Base-by-base conservation (phyloP, 768 basidiomycete species). In the Rubroboletus pulcherrimus region DNA sequence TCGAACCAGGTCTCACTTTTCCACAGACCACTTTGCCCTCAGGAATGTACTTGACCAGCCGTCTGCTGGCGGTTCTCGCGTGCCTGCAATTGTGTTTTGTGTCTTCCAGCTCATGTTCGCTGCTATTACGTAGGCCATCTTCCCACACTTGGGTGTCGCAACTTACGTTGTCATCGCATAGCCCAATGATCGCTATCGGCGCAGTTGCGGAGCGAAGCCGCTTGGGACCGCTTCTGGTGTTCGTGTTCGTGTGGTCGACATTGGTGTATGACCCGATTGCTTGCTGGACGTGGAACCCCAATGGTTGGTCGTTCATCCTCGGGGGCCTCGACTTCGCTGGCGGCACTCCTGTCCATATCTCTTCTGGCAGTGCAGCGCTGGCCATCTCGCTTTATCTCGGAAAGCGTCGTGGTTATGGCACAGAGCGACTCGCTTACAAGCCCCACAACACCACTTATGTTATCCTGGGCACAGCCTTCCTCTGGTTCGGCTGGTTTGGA, bases 401-500 rank as follows among this genome's bases (percentile, higher is more conserved):
- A 39, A 92, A 89, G 65, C 86, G 95, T 49, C 78, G 88, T 33
- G 95, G 94, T 1, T 98, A 92, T 59, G 95, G 94, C 15, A 96
- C 94, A 3, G 87, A 91, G 63, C 80, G 87, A 26, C 82, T 97
- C 14, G 89, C 91, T 1, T 98, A 95, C 81, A 95, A 86, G 72
- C 94, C 96, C 1, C 91, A 95, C 68, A 97, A 96, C 70, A 91
- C 92, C 17, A 87, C 87, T 26, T 94, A 94, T 66, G 92, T 98
- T 57, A 78, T 97, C 42, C 77, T 97, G n/a, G 96, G 96, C 10
- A 98, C 96, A 0, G 83, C 88, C 2, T 81, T 96, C 68, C 89
- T 98, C 49, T 97, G 93, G 93, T 91, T 93, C 55, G 90, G 90
- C 5, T 98, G 95, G 95, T 92, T 96, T 57, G 92, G 91, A 2